These are phyloP conservation scores for Podaxis pistillaris DNA, from an alignment of 768 basidiomycete species.

Conservation along the genomic window DNA sequence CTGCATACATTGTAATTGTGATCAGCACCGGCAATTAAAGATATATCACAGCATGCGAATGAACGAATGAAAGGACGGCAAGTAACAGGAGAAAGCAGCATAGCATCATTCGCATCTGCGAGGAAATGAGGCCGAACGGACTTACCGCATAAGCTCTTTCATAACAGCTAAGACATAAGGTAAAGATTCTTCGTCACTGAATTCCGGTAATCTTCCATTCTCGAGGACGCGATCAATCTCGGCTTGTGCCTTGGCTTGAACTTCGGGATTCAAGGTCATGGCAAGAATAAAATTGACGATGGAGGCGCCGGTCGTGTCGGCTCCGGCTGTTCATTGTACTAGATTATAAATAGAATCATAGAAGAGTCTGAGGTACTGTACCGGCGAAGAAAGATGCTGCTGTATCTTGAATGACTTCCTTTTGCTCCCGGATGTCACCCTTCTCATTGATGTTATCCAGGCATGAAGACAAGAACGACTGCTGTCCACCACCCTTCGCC, in stretches of 20 bases:
- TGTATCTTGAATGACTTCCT: slow-evolving; percentile 32
- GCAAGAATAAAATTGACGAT: slow-evolving; percentile 34
- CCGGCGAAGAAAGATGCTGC: slow-evolving; percentile 37
- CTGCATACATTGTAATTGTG: slow-evolving; percentile 11
- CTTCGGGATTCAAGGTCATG: slow-evolving; percentile 38
- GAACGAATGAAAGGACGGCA: neutral
- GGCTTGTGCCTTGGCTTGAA: slow-evolving; percentile 33
- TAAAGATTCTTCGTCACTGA: slow-evolving; percentile 32
- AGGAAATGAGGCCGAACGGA: neutral
- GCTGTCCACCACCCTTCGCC: slow-evolving; percentile 21
- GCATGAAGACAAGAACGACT: slow-evolving; percentile 24
- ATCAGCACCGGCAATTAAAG: neutral
- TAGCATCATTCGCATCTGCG: neutral
- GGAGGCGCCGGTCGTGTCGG: slow-evolving; percentile 27
- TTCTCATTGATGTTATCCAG: slow-evolving; percentile 22
- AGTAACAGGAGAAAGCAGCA: neutral
- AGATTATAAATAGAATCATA: neutral
- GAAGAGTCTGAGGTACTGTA: slow-evolving; percentile 8
- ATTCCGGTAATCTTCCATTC: slow-evolving; percentile 34
- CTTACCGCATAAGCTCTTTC: slow-evolving; percentile 33
- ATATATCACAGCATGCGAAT: neutral
- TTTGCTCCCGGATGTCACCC: slow-evolving; percentile 18
- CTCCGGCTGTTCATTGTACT: slow-evolving; percentile 20
- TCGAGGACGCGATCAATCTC: slow-evolving; percentile 39
- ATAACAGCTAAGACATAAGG: slow-evolving; percentile 38